Base-by-base conservation (phyloP, 2,329 filamentous ascomycete species). In the Lasiodiplodia gonubiensis region DNA sequence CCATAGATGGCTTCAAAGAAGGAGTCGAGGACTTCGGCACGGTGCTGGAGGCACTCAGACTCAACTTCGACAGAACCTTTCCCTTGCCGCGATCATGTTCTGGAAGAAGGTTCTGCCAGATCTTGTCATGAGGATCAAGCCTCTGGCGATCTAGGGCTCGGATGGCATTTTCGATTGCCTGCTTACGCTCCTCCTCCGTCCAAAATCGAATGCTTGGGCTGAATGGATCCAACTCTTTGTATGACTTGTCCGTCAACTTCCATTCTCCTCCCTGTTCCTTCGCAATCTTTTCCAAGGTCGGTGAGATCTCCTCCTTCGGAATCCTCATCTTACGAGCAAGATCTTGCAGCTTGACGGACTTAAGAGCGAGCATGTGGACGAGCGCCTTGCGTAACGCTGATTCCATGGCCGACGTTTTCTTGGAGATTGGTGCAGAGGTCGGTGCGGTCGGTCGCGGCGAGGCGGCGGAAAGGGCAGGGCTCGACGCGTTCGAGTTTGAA, bases 111-210 rank as follows among this genome's bases (percentile, higher is more conserved):
- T 81, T 81, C 77, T 90, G 87, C 88, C 88, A 90, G 23, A 87
- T 78, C 72, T 85, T 85, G 72, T 90, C 88, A 46, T 85, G 82
- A 70, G 86, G 86, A 7, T 85, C 83, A 21, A 90, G 78, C 33
- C 88, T 82, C 77, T 86, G 82, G 64, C 88, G 83, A 76, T 90
- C 88, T 74, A 87, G 90, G 52, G 88, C 86, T 64, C 84, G 85
- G 72, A 89, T 85, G 65, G 88, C 87, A 76, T 86, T 86, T 70
- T 89, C 85, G 72, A 90, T 86, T 33, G 87, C 88, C 64, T 83
- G 79, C 69, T 88, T 81, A 21, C 88, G 82, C 67, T 89, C 85
- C 55, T 86, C 82, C 55, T 83, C 73, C 46, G 78, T 82, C 33
- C 81, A 82, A 75, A 89, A 90, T 14, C 81, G 82, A 72, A 90